These are phyloP conservation scores for Fusarium sp. DNA, from an alignment of 2,329 filamentous ascomycete species.

Conservation along the genomic window DNA sequence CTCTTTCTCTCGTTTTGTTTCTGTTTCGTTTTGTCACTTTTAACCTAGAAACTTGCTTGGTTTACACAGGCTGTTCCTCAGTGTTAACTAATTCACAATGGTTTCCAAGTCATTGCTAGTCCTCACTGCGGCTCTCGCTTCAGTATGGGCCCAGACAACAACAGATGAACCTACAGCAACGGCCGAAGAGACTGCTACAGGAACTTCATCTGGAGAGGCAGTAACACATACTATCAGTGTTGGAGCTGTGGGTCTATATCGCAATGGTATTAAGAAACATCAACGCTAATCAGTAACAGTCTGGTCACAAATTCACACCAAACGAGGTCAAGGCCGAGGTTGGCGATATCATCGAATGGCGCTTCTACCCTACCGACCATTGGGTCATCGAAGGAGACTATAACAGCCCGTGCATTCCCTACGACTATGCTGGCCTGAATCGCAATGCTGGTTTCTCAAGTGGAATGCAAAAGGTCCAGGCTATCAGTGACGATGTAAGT, in stretches of 20 bases:
- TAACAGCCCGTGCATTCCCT: slow-evolving; percentile 72
- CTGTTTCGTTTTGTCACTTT: slow-evolving; percentile 14
- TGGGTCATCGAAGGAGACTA: slow-evolving; percentile 73
- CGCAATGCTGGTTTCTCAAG: slow-evolving; percentile 64
- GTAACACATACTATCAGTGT: slow-evolving; percentile 46
- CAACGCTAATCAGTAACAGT: slow-evolving; percentile 30
- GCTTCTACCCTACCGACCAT: slow-evolving; percentile 73
- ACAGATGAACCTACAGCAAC: slow-evolving; percentile 33
- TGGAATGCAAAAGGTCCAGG: slow-evolving; percentile 60
- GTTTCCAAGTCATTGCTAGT: slow-evolving; percentile 35
- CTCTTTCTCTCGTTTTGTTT: slow-evolving; percentile 7
- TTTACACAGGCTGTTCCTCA: slow-evolving; percentile 20
- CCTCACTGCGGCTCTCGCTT: slow-evolving; percentile 25
- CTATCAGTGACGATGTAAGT: slow-evolving; percentile 60
- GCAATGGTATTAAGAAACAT: background rate
- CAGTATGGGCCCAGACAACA: slow-evolving; percentile 36
- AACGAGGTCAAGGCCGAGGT: slow-evolving; percentile 51
- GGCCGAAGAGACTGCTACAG: slow-evolving; percentile 22
- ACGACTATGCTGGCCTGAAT: slow-evolving; percentile 63
- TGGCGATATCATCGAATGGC: slow-evolving; percentile 67
- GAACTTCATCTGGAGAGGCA: slow-evolving; percentile 31
- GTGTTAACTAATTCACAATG: slow-evolving; percentile 30
- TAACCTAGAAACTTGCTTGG: slow-evolving; percentile 19
- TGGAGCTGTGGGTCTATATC: slow-evolving; percentile 39
- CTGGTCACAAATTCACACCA: slow-evolving; percentile 51